These are phyloP conservation scores for Debaryomyces sp. DNA, from an alignment of 1,139 yeast genomes.

Conservation along the genomic window DNA sequence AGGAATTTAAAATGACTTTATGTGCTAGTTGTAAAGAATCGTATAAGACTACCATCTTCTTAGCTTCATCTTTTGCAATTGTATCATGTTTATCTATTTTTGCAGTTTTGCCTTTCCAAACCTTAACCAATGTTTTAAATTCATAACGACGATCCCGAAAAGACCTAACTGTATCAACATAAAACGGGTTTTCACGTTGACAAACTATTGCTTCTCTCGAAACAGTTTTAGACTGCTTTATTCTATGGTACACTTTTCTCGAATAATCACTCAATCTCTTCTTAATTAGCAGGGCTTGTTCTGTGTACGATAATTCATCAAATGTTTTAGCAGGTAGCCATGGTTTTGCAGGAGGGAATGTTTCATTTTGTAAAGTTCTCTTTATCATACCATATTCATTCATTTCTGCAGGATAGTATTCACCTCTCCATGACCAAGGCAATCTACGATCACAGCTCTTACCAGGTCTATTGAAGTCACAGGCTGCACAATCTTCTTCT, in stretches of 20 bases:
- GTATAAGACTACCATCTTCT: constrained; percentile 89
- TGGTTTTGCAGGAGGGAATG: constrained; percentile 66
- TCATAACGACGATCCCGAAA: constrained; percentile 97
- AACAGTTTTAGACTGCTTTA: constrained; percentile 79
- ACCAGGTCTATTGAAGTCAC: constrained; percentile 96
- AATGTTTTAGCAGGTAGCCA: constrained; percentile 61
- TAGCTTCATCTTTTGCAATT: constrained; percentile 76
- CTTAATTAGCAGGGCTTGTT: constrained; percentile 76
- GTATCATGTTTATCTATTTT: constrained; percentile 55
- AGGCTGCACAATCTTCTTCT: constrained; percentile 95
- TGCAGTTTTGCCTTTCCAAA: constrained; percentile 84
- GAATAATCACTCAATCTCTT: constrained; percentile 86
- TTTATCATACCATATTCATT: constrained; percentile 91
- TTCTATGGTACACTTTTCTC: constrained; percentile 78
- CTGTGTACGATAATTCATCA: constrained; percentile 74
- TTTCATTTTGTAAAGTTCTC: constrained; percentile 77
- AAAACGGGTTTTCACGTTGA: constrained; percentile 96
- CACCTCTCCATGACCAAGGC: constrained; percentile 99
- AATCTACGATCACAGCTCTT: constrained; percentile 88
- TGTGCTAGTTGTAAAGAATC: constrained; percentile 97
- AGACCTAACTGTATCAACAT: constrained; percentile 89
- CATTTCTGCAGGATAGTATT: constrained; percentile 86
- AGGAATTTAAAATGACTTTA: constrained; percentile 93
- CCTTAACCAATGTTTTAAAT: constrained; percentile 90
- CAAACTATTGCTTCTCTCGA: constrained; percentile 94